These are phyloP conservation scores for Lepraria neglecta DNA, from an alignment of 495 filamentous ascomycete species.

Conservation along the genomic window DNA sequence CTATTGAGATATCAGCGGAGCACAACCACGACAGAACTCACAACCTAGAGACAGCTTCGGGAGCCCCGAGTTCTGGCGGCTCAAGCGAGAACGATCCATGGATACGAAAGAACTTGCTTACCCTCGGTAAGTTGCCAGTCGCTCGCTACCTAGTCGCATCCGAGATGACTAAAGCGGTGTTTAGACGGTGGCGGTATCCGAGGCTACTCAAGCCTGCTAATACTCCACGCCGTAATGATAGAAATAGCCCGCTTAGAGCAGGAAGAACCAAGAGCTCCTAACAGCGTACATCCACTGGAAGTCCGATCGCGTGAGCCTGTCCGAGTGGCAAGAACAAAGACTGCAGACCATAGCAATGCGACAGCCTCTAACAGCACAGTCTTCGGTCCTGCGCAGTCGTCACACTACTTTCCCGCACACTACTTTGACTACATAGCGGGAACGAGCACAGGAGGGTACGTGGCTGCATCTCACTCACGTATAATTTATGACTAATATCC, in stretches of 20 bases:
- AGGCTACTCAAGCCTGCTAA: no score
- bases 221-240: no score
- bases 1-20: not conserved
- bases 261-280: not conserved
- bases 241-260: not conserved
- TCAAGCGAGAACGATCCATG: not conserved
- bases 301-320: not conserved
- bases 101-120: not conserved
- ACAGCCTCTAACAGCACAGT: not conserved
- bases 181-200: no score
- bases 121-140: not conserved
- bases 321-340: not conserved
- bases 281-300: not conserved
- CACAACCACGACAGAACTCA: not conserved
- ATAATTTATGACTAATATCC: no score
- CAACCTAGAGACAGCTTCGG: not conserved
- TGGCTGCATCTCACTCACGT: no score
- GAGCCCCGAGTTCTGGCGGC: not conserved
- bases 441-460: no score
- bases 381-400: not conserved
- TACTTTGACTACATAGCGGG: slow-evolving; percentile 8
- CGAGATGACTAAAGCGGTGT: not conserved
- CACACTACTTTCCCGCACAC: not conserved
- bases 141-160: not conserved
- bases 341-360: not conserved